A percentile compares a stretch with the other conserved stretches of the same genome.
These are phyloP conservation scores for Trichoderma sp. DNA, from an alignment of 2,329 filamentous ascomycete genomes.

Conservation along the genomic window DNA sequence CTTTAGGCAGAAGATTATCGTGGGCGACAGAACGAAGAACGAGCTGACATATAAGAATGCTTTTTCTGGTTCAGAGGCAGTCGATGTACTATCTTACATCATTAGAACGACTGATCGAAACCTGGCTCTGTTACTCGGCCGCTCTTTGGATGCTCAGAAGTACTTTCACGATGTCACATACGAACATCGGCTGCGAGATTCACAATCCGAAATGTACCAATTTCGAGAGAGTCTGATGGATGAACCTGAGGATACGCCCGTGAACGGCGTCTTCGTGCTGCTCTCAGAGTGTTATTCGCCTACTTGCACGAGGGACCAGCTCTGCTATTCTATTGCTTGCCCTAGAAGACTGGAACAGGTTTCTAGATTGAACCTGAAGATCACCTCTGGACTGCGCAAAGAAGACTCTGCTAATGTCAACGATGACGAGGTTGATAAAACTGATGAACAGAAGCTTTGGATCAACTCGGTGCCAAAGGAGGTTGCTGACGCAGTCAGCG, in stretches of 20 bases:
- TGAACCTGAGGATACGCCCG: constrained; percentile 68
- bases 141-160: constrained; percentile 94
- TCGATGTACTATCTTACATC: constrained; percentile 93
- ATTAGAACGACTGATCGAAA: constrained; percentile 97
- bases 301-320: constrained; percentile 90
- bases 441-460: constrained; percentile 97
- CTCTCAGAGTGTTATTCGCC: constrained; percentile 98
- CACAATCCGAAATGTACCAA: constrained; percentile 93
- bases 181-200: constrained; percentile 91
- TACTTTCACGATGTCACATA: constrained; percentile 99
- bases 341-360: constrained; percentile 93
- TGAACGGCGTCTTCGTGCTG: constrained; percentile 95
- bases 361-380: constrained; percentile 89
- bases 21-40: constrained; percentile 92
- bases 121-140: constrained; percentile 83
- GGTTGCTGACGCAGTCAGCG: constrained; percentile 84
- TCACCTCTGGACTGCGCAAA: constrained; percentile 81
- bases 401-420: constrained; percentile 61
- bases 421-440: constrained; percentile 81
- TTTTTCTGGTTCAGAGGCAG: constrained; percentile 93
- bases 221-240: constrained; percentile 93
- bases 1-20: constrained; percentile 84
- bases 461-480: constrained; percentile 98
- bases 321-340: constrained; percentile 98
- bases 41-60: constrained; percentile 96